Conservation (phyloP, 1,284 basidiomycete genomes). For the Stygiomarasmius scandens region DNA sequence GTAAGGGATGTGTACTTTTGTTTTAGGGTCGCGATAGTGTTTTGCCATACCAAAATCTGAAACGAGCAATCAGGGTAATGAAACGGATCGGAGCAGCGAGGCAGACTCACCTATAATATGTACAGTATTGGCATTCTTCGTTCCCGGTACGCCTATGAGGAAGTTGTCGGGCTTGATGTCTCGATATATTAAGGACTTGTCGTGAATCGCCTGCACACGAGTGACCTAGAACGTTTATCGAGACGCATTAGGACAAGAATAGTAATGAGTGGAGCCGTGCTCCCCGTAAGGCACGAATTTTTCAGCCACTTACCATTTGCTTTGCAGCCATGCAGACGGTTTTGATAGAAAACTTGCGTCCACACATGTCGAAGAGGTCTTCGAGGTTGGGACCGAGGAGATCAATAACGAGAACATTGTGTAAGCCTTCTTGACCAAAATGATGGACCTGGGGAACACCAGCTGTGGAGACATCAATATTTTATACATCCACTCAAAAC, state of each 20-base stretch:
- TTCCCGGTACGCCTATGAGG: constrained; percentile 92
- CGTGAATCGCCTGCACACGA: constrained; percentile 96
- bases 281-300: constrained; percentile 9
- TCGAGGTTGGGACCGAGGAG: constrained; percentile 95
- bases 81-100: constrained; percentile 5
- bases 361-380: constrained; percentile 98
- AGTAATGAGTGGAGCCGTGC: too few relatives aligned
- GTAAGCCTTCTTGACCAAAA: constrained; percentile 97
- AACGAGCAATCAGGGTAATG: constrained; percentile 8
- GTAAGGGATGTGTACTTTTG: constrained; percentile 97
- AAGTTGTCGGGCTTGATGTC: constrained; percentile 99
- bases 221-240: constrained; percentile 68
- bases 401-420: constrained; percentile 98
- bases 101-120: constrained; percentile 81
- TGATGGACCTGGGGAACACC: constrained; percentile 98
- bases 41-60: constrained; percentile 98
- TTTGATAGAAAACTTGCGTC: constrained; percentile 96
- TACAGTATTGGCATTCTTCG: constrained; percentile 88
- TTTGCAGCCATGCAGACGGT: constrained; percentile 98
- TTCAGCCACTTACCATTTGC: constrained; percentile 81
- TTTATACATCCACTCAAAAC: constrained; percentile 15
- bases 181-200: constrained; percentile 97
- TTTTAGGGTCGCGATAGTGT: constrained; percentile 98
- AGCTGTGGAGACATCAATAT: constrained; percentile 47
- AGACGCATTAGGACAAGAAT: too few relatives aligned